phyloP scores from a whole-genome alignment of 345 rosid genomes.

The Populus tremula region DNA sequence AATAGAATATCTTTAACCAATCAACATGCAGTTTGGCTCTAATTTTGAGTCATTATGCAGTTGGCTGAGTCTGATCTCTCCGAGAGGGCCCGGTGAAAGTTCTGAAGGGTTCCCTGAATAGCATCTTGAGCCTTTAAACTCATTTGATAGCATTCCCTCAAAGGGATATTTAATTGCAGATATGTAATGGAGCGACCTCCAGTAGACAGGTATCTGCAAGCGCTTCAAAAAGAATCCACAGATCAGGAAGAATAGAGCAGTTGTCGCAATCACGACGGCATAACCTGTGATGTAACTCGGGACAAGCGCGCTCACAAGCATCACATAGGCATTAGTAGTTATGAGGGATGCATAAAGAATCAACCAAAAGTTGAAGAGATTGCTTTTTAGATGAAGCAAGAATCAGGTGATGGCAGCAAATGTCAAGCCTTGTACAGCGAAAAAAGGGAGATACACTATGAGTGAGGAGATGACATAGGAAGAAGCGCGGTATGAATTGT shows the following conservation, averaged over 20 bases:
- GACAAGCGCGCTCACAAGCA: constrained; percentile 67
- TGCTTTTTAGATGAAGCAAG: constrained; percentile 37
- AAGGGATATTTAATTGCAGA: constrained; percentile 69
- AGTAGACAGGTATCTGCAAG: constrained; percentile 36
- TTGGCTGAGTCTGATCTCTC: constrained; percentile 26
- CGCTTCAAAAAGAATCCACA: constrained; percentile 60
- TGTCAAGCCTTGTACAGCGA: constrained; percentile 57
- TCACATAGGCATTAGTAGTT: constrained; percentile 61
- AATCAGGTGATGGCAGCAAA: constrained; percentile 42
- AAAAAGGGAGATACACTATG: constrained; percentile 59
- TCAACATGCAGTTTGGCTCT: constrained; percentile 22
- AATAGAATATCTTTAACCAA: constrained; percentile 50
- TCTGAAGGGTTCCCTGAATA: constrained; percentile 27
- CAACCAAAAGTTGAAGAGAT: constrained; percentile 48
- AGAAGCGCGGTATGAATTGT: constrained; percentile 65
- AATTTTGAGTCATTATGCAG: constrained; percentile 18
- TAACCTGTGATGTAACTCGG: constrained; percentile 63
- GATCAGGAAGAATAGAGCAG: constrained; percentile 62
- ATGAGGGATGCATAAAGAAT: constrained; percentile 54
- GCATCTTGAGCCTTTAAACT: constrained; percentile 44
- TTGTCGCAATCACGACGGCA: constrained; percentile 60
- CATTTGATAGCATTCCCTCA: constrained; percentile 52
- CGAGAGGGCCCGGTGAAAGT: constrained; percentile 59
- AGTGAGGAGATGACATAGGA: constrained; percentile 60
- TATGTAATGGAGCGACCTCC: constrained; percentile 66